Percentiles rank a stretch among this genome's conserved stretches.
These are phyloP conservation scores for Podila minutissima DNA, from an alignment of 192 early-diverging fungal genomes.

Conservation along the genomic window DNA sequence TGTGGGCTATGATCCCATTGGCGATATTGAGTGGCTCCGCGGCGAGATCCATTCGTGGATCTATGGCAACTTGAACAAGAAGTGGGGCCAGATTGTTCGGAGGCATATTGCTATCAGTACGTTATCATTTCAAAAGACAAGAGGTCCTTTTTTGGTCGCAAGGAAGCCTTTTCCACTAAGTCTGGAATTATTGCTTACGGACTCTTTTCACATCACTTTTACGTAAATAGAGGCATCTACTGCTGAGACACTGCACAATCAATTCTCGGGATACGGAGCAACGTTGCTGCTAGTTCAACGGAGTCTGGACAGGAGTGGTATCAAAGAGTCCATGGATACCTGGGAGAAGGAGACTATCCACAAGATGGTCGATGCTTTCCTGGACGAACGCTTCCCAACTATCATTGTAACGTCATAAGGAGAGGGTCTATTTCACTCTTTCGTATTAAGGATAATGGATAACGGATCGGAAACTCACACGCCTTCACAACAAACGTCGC, in stretches of 20 bases:
- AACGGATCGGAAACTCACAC: no score
- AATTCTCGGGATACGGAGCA: conserved; percentile 72
- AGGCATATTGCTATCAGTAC: conserved; percentile 69
- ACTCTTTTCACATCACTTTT: conserved; percentile 6
- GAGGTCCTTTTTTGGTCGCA: background rate
- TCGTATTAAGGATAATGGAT: no score
- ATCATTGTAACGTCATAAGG: conserved; percentile 60
- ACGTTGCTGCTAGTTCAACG: conserved; percentile 55
- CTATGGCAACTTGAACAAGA: conserved; percentile 73
- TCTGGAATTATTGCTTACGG: background rate
- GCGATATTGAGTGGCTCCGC: conserved; percentile 86
- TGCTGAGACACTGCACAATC: conserved; percentile 67
- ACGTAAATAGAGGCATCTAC: conserved; percentile 45
- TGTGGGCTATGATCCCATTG: conserved; percentile 82
- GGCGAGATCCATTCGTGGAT: conserved; percentile 82
- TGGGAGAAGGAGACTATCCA: conserved; percentile 72
- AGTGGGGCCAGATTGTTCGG: conserved; percentile 74
- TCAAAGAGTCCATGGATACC: conserved; percentile 66
- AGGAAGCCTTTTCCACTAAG: background rate
- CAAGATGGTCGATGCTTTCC: conserved; percentile 71
- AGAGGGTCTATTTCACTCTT: background rate
- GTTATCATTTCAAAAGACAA: background rate
- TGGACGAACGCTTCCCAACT: conserved; percentile 85
- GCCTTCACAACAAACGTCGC: background rate
- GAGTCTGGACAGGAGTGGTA: conserved; percentile 60